These are phyloP conservation scores for Metarhizium robertsii DNA, from an alignment of 2,329 filamentous ascomycete genomes.

Conservation along the genomic window DNA sequence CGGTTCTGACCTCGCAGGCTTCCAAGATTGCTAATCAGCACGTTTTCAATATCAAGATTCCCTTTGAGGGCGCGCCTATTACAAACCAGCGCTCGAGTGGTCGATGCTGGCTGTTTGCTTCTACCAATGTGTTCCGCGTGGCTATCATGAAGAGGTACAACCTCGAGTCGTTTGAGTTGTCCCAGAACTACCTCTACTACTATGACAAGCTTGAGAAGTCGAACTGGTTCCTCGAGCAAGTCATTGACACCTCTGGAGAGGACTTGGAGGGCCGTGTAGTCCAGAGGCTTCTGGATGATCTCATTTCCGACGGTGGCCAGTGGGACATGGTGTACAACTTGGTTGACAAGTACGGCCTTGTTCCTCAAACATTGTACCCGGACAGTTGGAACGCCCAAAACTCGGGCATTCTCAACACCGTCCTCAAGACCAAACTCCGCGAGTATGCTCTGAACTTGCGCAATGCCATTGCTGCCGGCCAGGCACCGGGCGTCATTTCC, in stretches of 20 bases:
- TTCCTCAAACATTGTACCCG: slow-evolving; percentile 72
- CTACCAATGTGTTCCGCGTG: slow-evolving; percentile 87
- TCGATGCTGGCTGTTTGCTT: slow-evolving; percentile 85
- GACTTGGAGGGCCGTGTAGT: slow-evolving; percentile 66
- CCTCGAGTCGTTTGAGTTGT: slow-evolving; percentile 73
- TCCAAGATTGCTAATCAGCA: slow-evolving; percentile 62
- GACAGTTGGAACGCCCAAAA: slow-evolving; percentile 72
- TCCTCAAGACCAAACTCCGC: slow-evolving; percentile 79
- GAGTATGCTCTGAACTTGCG: slow-evolving; percentile 71
- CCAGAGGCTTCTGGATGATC: slow-evolving; percentile 56
- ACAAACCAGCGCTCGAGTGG: slow-evolving; percentile 78
- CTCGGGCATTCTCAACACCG: slow-evolving; percentile 57
- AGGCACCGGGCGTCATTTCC: slow-evolving; percentile 28
- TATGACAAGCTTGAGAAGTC: slow-evolving; percentile 91
- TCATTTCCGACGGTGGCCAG: slow-evolving; percentile 75
- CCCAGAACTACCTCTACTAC: slow-evolving; percentile 81
- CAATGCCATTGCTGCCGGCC: slow-evolving; percentile 31
- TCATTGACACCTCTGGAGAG: slow-evolving; percentile 63
- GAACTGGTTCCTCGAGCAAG: slow-evolving; percentile 81
- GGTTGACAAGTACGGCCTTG: slow-evolving; percentile 79
- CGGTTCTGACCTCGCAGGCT: slow-evolving; percentile 55
- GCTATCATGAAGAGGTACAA: slow-evolving; percentile 77
- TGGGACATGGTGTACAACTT: slow-evolving; percentile 91
- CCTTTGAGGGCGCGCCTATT: slow-evolving; percentile 71
- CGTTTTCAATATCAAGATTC: slow-evolving; percentile 75